Percentiles rank a stretch among this genome's conserved stretches.
These are phyloP conservation scores for Rhododendron henanense DNA, from an alignment of 148 eudicot species.

Conservation along the genomic window DNA sequence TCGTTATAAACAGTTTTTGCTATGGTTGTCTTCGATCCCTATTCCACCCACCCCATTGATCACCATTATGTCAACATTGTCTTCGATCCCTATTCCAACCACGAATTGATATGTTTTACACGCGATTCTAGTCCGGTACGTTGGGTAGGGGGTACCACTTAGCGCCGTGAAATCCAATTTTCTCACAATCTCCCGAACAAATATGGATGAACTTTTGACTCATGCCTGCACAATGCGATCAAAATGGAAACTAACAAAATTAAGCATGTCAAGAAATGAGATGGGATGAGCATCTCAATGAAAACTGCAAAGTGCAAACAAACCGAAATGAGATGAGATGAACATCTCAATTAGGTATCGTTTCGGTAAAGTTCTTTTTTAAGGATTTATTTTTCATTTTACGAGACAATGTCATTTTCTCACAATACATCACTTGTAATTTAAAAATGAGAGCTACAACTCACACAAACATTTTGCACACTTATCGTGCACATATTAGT, in stretches of 20 bases:
- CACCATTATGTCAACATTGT: slow-evolving; percentile 4
- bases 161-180: background rate
- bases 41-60: slow-evolving; percentile 1
- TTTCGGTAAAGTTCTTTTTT: too few species aligned
- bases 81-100: slow-evolving; percentile 13
- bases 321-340: too few species aligned
- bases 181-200: background rate
- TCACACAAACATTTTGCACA: too few species aligned
- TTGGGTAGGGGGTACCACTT: background rate
- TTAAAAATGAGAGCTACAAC: too few species aligned
- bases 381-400: too few species aligned
- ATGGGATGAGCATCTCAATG: background rate
- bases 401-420: too few species aligned
- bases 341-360: too few species aligned
- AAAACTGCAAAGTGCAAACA: background rate
- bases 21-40: slow-evolving; percentile 14
- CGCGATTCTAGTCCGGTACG: background rate
- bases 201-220: slow-evolving; percentile 8
- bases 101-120: background rate
- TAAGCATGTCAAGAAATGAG: background rate
- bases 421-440: too few species aligned
- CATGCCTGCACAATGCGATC: background rate
- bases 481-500: too few species aligned
- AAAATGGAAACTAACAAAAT: background rate
- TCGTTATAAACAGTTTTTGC: slow-evolving; percentile 4